Evolutionary conservation across 495 filamentous ascomycete genomes (phyloP).

Genomic region (Xylaria flabelliformis): DNA sequence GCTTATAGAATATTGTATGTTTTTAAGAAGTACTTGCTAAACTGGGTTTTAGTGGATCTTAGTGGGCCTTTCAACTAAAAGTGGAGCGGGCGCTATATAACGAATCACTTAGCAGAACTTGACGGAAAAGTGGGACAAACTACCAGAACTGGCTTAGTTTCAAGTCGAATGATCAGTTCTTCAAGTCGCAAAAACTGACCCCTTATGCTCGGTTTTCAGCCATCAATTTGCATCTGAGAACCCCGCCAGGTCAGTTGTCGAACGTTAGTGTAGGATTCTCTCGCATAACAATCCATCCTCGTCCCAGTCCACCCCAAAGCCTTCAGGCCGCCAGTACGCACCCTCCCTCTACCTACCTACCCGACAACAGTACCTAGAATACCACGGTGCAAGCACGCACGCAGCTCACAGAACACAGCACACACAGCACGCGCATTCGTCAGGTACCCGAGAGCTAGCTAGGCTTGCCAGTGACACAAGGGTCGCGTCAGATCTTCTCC

Average conservation of each 20-base stretch:
- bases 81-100: too few species aligned
- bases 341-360: not conserved
- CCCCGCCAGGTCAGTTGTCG: not conserved
- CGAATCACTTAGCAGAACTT: too few species aligned
- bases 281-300: slow-evolving; percentile 16
- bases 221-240: not conserved
- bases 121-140: too few species aligned
- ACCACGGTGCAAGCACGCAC: not conserved
- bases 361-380: not conserved
- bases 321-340: slow-evolving; percentile 9
- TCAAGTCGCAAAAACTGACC: too few species aligned
- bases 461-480: slow-evolving; percentile 21
- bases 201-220: not conserved
- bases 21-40: too few species aligned
- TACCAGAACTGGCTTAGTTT: too few species aligned
- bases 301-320: slow-evolving; percentile 14
- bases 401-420: not conserved
- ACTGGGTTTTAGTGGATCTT: too few species aligned
- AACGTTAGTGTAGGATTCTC: slow-evolving; percentile 14
- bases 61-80: too few species aligned
- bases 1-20: too few species aligned
- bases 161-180: too few species aligned
- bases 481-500: slow-evolving; percentile 25
- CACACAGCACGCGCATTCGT: not conserved
- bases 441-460: slow-evolving; percentile 21